Percentiles rank a stretch among this genome's conserved stretches.
phyloP scores from a whole-genome alignment of 1,284 basidiomycete species.

The Leccinum huronense region DNA sequence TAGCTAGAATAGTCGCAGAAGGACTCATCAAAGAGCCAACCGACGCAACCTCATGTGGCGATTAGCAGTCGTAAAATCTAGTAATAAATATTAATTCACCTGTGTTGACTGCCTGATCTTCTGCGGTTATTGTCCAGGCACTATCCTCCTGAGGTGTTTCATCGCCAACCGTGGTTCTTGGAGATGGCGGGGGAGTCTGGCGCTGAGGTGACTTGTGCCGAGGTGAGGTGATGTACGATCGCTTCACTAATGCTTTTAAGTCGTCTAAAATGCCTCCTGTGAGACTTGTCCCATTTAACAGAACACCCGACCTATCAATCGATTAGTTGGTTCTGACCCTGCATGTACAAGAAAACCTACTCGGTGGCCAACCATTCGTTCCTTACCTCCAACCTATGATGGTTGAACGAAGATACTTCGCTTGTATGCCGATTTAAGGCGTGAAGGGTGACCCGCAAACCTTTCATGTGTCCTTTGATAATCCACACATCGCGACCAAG shows the following conservation, averaged over 20 bases:
- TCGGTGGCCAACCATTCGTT: neutral
- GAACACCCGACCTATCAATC: neutral
- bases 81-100: neutral
- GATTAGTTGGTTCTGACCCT: neutral
- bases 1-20: neutral
- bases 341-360: neutral
- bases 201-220: neutral
- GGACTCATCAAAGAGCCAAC: neutral
- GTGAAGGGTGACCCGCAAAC: neutral
- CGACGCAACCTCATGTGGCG: neutral
- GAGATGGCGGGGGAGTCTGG: neutral
- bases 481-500: neutral
- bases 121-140: neutral
- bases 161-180: neutral
- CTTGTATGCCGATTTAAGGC: neutral
- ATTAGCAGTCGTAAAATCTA: neutral
- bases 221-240: neutral
- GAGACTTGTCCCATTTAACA: neutral
- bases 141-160: neutral
- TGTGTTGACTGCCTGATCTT: neutral
- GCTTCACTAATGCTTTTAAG: neutral
- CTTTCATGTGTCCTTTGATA: neutral
- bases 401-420: neutral
- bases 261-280: neutral
- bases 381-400: neutral